Base-by-base conservation (phyloP, 1,284 basidiomycete species). In the Amylostereum chailletii region DNA sequence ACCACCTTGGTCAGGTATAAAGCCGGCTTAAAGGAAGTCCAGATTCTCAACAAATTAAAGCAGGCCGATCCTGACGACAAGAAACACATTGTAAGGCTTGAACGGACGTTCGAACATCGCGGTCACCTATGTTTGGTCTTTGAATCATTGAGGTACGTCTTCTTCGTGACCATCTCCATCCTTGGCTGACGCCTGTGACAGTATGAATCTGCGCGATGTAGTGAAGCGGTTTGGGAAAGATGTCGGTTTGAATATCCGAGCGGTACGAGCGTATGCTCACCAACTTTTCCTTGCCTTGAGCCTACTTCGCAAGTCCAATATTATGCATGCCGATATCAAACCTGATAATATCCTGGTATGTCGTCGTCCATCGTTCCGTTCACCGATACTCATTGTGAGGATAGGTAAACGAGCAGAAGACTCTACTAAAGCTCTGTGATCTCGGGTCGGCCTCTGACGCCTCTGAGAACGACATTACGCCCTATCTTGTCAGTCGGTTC, bases 181-280 rank as follows among this genome's bases (percentile, higher is more conserved):
- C 34, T 6, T 7, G 48, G 46, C 45, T 40, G 44, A 10, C 19
- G 40, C 11, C 46, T 42, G 9, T 51, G 7, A 34, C 39, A 95
- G 93, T 61, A 96, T 99, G 92, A 99, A 99, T 63, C 75, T 99
- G 30, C 89, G 96, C 54, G 95, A 99, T 53, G 92, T 99, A 26
- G 89, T 99, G 50, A 98, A 98, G 65, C 84, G 94, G n/a, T 99
- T 98, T 64, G 96, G 96, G 48, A 98, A 98, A 65, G 94, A 99
- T 59, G 86, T 99, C 46, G 96, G 96, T 4, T 73, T 99, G 42
- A 98, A 98, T 62, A 86, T 98, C 64, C 81, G 86, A 56, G 96
- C 96, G 33, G 96, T 99, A n/a, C 81, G 94, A 53, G 92, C 95
- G 4, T 99, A 99, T 64, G 86, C 94, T 34, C 92, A 97, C 60